A percentile compares a stretch with the other conserved stretches of the same genome.
Evolutionary conservation across 75 land plant genomes (phyloP).

Genomic region (Pseudotsuga menziesii): DNA sequence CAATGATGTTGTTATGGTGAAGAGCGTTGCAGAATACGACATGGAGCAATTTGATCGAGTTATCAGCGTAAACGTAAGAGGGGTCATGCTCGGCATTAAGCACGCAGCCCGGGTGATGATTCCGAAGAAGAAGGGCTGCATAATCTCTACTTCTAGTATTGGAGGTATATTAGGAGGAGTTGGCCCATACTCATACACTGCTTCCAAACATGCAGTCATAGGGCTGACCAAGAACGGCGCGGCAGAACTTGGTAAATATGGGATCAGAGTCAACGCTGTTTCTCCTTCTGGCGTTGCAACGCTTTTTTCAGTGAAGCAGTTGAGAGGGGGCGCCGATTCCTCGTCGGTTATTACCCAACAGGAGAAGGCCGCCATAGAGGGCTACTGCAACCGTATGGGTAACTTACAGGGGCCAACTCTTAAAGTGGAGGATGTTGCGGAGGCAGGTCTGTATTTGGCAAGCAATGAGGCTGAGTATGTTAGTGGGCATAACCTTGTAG

Average conservation of each 20-base stretch:
- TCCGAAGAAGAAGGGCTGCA: slow-evolving; percentile 24
- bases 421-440: too few species aligned
- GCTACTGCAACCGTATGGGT: too few species aligned
- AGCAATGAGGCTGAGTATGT: too few species aligned
- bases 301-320: slow-evolving; percentile 7
- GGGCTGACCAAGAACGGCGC: slow-evolving; percentile 38
- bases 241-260: slow-evolving; percentile 40
- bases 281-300: slow-evolving; percentile 34
- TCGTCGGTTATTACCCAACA: neutral
- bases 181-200: slow-evolving; percentile 27
- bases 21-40: slow-evolving; percentile 18
- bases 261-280: slow-evolving; percentile 45
- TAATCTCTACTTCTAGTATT: slow-evolving; percentile 36
- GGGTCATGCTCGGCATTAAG: slow-evolving; percentile 42
- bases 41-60: slow-evolving; percentile 29
- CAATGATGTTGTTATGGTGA: neutral
- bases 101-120: slow-evolving; percentile 52
- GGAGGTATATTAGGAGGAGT: slow-evolving; percentile 12
- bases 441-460: too few species aligned
- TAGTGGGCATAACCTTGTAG: too few species aligned
- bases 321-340: neutral
- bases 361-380: neutral
- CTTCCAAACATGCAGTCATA: slow-evolving; percentile 33
- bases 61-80: slow-evolving; percentile 31
- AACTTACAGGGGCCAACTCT: too few species aligned